These are phyloP conservation scores for Plantago major DNA, from an alignment of 257 asterid species.

Conservation along the genomic window DNA sequence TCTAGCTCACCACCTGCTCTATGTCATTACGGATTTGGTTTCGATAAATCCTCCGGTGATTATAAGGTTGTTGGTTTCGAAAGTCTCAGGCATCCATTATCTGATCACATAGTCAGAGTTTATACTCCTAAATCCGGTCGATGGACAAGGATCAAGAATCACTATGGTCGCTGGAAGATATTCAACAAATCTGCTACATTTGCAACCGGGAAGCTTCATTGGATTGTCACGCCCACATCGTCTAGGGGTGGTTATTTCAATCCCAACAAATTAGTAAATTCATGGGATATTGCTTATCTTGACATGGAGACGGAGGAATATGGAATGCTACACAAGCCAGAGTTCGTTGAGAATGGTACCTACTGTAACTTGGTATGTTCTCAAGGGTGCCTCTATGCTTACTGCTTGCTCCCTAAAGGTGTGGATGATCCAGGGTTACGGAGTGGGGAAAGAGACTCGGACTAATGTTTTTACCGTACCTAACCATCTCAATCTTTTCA, in stretches of 20 bases:
- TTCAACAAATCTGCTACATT: neutral
- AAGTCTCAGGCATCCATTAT: neutral
- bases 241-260: no score
- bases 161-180: no score
- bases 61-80: neutral
- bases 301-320: constrained; percentile 1
- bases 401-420: neutral
- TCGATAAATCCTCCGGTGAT: neutral
- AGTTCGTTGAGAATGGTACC: neutral
- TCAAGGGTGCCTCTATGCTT: neutral
- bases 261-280: neutral
- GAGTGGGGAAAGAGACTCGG: neutral
- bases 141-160: neutral
- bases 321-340: neutral
- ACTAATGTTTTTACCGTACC: neutral
- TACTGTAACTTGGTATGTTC: neutral
- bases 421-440: constrained; percentile 1
- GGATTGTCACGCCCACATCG: no score
- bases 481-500: neutral
- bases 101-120: neutral
- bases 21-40: neutral
- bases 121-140: neutral
- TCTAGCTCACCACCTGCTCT: neutral
- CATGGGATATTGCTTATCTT: neutral
- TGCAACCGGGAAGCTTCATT: constrained; percentile 3